Conservation (phyloP, 2,329 filamentous ascomycete species). For the Xylaria sp. region DNA sequence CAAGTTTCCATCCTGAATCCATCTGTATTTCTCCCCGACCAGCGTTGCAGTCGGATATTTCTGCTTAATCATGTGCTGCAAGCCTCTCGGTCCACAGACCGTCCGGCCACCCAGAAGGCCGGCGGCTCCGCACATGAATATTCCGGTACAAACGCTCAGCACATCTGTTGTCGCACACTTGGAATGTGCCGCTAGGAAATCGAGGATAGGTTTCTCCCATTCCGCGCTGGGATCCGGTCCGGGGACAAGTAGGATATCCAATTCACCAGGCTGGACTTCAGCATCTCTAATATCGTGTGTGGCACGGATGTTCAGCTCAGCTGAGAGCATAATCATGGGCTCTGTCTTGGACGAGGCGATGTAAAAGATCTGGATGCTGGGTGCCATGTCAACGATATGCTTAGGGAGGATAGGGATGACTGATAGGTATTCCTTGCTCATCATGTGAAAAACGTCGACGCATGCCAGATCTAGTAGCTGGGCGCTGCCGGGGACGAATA, state of each 20-base stretch:
- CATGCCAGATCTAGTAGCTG: slow-evolving; percentile 25
- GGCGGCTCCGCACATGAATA: slow-evolving; percentile 21
- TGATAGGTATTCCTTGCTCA: slow-evolving; percentile 24
- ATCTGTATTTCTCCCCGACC: slow-evolving; percentile 23
- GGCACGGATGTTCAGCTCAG: slow-evolving; percentile 9
- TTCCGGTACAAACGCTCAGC: slow-evolving; percentile 22
- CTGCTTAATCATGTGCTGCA: slow-evolving; percentile 14
- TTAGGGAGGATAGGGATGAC: slow-evolving; percentile 17
- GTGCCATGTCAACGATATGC: slow-evolving; percentile 15
- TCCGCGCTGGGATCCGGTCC: slow-evolving; percentile 10
- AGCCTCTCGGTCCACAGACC: slow-evolving; percentile 15
- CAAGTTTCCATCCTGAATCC: slow-evolving; percentile 23
- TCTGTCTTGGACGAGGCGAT: slow-evolving; percentile 10
- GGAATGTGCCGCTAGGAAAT: slow-evolving; percentile 18
- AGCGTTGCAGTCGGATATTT: slow-evolving; percentile 15
- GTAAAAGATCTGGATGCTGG: slow-evolving; percentile 21
- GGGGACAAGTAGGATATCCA: slow-evolving; percentile 22
- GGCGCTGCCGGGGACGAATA: slow-evolving; percentile 7
- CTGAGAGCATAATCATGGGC: slow-evolving; percentile 8
- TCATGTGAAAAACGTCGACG: slow-evolving; percentile 24
- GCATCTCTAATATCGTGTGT: slow-evolving; percentile 17
- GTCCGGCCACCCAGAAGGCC: slow-evolving; percentile 15
- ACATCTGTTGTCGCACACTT: slow-evolving; percentile 12
- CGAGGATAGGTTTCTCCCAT: slow-evolving; percentile 11
- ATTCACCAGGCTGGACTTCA: slow-evolving; percentile 15